Base-by-base conservation (phyloP, 2,329 filamentous ascomycete genomes). In the Byssochlamys sp. region DNA sequence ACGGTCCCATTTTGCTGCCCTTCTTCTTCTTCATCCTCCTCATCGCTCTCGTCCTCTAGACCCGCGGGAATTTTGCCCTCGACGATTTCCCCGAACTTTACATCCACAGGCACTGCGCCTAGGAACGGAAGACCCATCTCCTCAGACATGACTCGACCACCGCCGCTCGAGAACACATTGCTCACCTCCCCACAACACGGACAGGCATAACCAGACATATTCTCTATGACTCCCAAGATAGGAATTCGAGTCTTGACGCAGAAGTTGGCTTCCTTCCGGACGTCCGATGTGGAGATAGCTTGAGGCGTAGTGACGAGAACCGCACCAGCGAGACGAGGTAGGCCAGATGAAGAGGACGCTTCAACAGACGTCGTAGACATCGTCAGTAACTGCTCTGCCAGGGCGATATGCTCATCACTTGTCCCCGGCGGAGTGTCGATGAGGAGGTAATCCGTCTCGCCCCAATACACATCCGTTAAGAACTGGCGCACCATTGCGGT, bases 401-500 rank as follows among this genome's bases (percentile, higher is more conserved):
- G 84, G 0, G 91, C 94, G 53, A 99, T 97, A 71, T 97, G 94
- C 75, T 99, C 94, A 74, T 99, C 94, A 59, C 89, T 94, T 1
- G 94, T 99, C 2, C 94, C 94, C 0, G 94, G 94, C 11, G 94
- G 94, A 2, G 94, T 99, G 73, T 99, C 94, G 68, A 99, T 90
- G 59, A 99, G 82, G 0, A 99, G 80, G 69, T 90, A 97, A 71
- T 97, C 92, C n/a, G 90, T 84, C 26, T 86, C 82, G 0, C 79
- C 82, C 94, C 94, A 97, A 29, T 90, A 80, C 3, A 96, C 91
- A 68, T 96, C 91, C 1, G 89, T 88, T 28, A 99, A 79, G 70
- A 99, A 99, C 72, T 99, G 94, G 48, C 91, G 85, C 58, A 99
- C 90, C 94, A 99, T 99, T 54, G 94, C 94, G 3, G 94, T 99